These are phyloP conservation scores for Leccinum arenicola DNA, from an alignment of 768 basidiomycete genomes.

Conservation along the genomic window DNA sequence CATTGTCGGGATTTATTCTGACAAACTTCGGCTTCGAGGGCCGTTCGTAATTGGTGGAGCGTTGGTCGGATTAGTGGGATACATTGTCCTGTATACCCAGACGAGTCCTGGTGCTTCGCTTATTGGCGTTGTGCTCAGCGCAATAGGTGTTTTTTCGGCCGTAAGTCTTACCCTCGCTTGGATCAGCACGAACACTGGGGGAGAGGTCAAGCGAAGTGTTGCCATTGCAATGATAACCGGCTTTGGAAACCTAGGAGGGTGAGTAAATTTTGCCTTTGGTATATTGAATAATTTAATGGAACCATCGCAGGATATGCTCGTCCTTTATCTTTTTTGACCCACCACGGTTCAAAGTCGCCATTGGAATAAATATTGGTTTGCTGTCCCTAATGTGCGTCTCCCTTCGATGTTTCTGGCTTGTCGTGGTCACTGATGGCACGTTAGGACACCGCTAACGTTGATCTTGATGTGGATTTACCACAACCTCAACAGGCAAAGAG, in stretches of 20 bases:
- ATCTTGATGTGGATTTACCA: conserved; percentile 46
- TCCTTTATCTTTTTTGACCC: conserved; percentile 40
- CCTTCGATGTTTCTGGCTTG: conserved; percentile 3
- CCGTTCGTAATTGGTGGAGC: conserved; percentile 44
- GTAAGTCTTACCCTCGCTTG: conserved; percentile 46
- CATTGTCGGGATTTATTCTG: conserved; percentile 38
- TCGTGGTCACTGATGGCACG: conserved; percentile 26
- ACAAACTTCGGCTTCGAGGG: conserved; percentile 41
- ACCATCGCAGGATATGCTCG: conserved; percentile 32
- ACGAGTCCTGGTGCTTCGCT: conserved; percentile 30
- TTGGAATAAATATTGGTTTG: conserved; percentile 27
- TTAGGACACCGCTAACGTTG: conserved; percentile 36
- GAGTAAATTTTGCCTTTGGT: conserved; percentile 18
- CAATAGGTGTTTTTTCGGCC: conserved; percentile 47
- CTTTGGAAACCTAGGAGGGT: conserved; percentile 56
- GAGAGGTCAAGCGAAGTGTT: conserved; percentile 48
- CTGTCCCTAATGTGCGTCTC: conserved; percentile 21
- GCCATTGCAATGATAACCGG: conserved; percentile 51
- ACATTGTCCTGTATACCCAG: conserved; percentile 41
- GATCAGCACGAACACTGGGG: conserved; percentile 52
- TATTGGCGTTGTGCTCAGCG: conserved; percentile 44
- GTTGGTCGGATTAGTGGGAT: conserved; percentile 45
- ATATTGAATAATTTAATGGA: neutral
- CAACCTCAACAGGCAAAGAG: conserved; percentile 47
- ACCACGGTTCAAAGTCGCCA: conserved; percentile 35